phyloP scores from a whole-genome alignment of 257 asterid genomes.

The Ligustrum vulgare region DNA sequence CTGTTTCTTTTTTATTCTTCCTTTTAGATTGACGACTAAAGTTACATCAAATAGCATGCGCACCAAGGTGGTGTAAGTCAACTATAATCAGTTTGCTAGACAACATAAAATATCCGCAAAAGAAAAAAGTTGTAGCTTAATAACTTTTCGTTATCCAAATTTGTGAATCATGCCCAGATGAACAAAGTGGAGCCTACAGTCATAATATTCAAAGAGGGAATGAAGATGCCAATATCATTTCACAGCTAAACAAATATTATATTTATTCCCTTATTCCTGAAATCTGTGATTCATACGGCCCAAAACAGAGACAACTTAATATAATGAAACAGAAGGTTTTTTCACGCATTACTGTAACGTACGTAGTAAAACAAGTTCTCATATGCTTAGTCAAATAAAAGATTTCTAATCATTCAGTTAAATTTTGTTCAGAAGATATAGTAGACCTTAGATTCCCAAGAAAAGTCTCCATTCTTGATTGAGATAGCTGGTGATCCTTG shows the following conservation, averaged over 20 bases:
- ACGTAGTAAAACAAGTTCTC: not conserved
- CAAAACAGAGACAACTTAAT: not conserved
- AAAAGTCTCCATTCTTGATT: constrained; percentile 79
- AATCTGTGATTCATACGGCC: not conserved
- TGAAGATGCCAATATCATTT: not conserved
- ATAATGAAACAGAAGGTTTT: not conserved
- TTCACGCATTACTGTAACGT: not conserved
- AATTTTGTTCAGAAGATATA: not conserved
- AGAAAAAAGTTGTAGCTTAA: not conserved
- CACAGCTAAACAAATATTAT: not conserved
- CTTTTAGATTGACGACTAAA: not conserved
- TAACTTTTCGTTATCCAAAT: not conserved
- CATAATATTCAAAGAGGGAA: not conserved
- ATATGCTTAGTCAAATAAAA: not conserved
- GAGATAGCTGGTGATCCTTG: constrained; percentile 87
- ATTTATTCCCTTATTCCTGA: not conserved
- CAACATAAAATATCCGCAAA: not conserved
- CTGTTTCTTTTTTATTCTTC: not conserved
- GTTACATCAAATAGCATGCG: not conserved
- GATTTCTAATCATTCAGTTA: not conserved
- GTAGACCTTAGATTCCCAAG: constrained; percentile 92
- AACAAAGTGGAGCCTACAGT: not conserved
- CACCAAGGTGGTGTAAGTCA: not conserved
- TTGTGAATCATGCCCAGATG: not conserved
- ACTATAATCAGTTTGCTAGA: not conserved